phyloP scores from a whole-genome alignment of 192 early-diverging fungal species.

The Umbelopsis sp. region DNA sequence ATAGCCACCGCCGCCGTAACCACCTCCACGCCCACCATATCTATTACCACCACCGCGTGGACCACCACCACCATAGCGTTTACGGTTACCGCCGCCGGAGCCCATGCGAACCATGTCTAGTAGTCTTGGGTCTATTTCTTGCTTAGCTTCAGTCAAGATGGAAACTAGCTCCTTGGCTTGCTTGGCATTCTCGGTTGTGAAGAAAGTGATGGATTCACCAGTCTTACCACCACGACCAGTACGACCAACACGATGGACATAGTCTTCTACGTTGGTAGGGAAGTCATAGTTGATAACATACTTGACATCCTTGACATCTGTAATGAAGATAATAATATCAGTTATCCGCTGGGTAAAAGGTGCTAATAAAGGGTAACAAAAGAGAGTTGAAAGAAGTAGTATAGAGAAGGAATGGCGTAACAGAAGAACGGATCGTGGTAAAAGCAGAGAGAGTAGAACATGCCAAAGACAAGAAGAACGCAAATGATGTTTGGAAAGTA shows the following conservation, averaged over 20 bases:
- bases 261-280: slow-evolving; percentile 90
- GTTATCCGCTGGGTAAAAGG: neutral
- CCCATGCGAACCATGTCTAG: slow-evolving; percentile 63
- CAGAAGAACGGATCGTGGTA: slow-evolving; percentile 16
- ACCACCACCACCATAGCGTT: slow-evolving; percentile 40
- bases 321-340: slow-evolving; percentile 26
- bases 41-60: slow-evolving; percentile 26
- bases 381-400: slow-evolving; percentile 8
- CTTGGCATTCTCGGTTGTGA: slow-evolving; percentile 85
- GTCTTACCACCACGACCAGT: slow-evolving; percentile 92
- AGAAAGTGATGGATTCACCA: slow-evolving; percentile 93
- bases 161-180: slow-evolving; percentile 82
- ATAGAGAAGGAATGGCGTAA: neutral
- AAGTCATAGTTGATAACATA: slow-evolving; percentile 97
- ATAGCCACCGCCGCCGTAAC: slow-evolving; percentile 30
- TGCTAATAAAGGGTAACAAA: neutral
- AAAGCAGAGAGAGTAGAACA: slow-evolving; percentile 19
- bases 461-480: slow-evolving; percentile 18
- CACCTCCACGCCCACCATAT: slow-evolving; percentile 29
- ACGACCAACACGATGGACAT: slow-evolving; percentile 94
- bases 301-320: slow-evolving; percentile 93
- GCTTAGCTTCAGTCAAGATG: slow-evolving; percentile 89
- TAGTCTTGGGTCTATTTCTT: slow-evolving; percentile 81
- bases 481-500: slow-evolving; percentile 15
- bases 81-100: slow-evolving; percentile 39